phyloP scores from a whole-genome alignment of 331 rosid genomes.

The Malus hybrid region DNA sequence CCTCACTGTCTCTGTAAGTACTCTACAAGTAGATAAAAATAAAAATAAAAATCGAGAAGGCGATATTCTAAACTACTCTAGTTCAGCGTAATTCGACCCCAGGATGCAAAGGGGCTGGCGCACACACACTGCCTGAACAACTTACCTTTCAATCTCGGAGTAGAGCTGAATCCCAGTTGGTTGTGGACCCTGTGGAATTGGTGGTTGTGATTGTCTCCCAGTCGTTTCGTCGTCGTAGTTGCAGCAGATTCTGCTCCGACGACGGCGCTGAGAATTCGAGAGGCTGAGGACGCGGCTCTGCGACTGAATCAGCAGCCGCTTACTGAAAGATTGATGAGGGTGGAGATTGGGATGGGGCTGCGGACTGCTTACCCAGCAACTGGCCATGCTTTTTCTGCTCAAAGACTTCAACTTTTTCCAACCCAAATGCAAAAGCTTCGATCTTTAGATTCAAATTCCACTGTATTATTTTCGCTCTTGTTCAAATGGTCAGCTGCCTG shows the following conservation, averaged over 20 bases:
- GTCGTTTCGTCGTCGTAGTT: constrained; percentile 18
- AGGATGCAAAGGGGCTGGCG: not conserved
- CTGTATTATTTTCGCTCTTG: not conserved
- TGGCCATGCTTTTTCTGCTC: constrained; percentile 17
- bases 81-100: not conserved
- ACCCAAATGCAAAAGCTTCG: not conserved
- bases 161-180: constrained; percentile 62
- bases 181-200: constrained; percentile 20
- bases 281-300: constrained; percentile 5
- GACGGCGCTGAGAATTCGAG: not conserved
- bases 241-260: constrained; percentile 30
- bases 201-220: constrained; percentile 21
- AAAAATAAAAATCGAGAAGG: not conserved
- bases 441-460: not conserved
- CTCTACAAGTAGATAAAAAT: constrained; percentile 25
- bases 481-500: not conserved
- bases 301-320: constrained; percentile 1
- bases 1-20: constrained; percentile 70
- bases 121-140: too few species aligned
- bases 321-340: not conserved
- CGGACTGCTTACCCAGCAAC: constrained; percentile 16
- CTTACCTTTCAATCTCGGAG: constrained; percentile 65
- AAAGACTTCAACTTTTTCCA: not conserved
- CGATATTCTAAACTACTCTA: too few species aligned
- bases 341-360: constrained; percentile 5